These are phyloP conservation scores for Venturia carpophila DNA, from an alignment of 2,329 filamentous ascomycete species.

Conservation along the genomic window DNA sequence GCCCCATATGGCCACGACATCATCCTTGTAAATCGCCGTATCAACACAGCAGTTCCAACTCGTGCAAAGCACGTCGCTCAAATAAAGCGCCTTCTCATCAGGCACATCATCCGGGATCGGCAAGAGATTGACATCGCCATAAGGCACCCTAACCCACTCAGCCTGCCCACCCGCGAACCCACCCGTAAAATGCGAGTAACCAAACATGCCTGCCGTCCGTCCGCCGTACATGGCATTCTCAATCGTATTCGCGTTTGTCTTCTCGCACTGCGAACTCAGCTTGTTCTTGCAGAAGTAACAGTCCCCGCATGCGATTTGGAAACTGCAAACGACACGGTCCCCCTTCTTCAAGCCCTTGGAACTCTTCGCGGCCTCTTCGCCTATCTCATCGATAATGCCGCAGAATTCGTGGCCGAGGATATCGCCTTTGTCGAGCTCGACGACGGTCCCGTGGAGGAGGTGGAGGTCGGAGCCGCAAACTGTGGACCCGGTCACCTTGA, in stretches of 20 bases:
- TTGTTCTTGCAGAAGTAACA: constrained; percentile 77
- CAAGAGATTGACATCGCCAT: constrained; percentile 72
- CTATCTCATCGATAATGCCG: constrained; percentile 42
- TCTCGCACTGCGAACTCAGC: constrained; percentile 70
- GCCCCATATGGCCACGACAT: constrained; percentile 79
- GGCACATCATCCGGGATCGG: constrained; percentile 70
- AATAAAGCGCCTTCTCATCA: constrained; percentile 74
- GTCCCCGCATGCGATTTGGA: constrained; percentile 65
- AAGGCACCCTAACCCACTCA: constrained; percentile 76
- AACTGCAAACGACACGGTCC: constrained; percentile 68
- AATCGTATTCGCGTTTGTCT: constrained; percentile 65
- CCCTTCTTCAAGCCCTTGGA: constrained; percentile 37
- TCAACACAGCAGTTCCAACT: constrained; percentile 78
- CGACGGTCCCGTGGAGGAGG: constrained; percentile 43
- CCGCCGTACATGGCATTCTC: constrained; percentile 72
- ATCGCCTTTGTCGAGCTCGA: constrained; percentile 45
- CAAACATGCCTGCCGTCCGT: constrained; percentile 56
- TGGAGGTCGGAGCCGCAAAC: constrained; percentile 56
- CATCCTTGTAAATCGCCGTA: constrained; percentile 68
- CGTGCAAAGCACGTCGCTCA: constrained; percentile 73
- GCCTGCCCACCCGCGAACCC: constrained; percentile 84
- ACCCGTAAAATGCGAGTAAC: constrained; percentile 63
- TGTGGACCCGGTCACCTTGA: constrained; percentile 64
- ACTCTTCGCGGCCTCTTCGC: constrained; percentile 36
- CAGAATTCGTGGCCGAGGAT: constrained; percentile 48